Evolutionary conservation across 73 alveolate genomes (phyloP).

Genomic region (Uronychia setigera): DNA sequence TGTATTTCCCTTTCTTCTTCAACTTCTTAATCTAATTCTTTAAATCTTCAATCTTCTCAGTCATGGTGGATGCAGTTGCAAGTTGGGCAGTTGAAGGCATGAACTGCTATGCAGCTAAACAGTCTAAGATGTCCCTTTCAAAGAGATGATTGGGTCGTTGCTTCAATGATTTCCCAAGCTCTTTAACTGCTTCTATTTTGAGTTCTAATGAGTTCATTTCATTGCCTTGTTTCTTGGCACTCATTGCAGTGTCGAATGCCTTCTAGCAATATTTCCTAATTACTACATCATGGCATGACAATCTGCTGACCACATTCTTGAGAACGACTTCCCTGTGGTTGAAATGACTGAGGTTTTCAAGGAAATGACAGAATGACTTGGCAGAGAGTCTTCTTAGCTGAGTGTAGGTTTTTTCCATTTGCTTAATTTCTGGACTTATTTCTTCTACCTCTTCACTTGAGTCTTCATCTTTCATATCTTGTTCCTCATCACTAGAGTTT

Average conservation of each 20-base stretch:
- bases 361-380: slow-evolving; percentile 18
- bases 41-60: slow-evolving; percentile 37
- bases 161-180: slow-evolving; percentile 47
- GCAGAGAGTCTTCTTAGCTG: slow-evolving; percentile 23
- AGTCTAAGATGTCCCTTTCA: slow-evolving; percentile 33
- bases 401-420: slow-evolving; percentile 16
- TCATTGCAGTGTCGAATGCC: slow-evolving; percentile 22
- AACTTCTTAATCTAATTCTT: slow-evolving; percentile 46
- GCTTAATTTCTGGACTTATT: not conserved
- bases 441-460: not conserved
- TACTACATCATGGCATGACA: slow-evolving; percentile 20
- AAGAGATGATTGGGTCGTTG: slow-evolving; percentile 28
- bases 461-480: not conserved
- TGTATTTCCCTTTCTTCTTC: slow-evolving; percentile 51
- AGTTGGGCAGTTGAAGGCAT: not conserved
- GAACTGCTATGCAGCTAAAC: slow-evolving; percentile 35
- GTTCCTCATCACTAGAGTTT: not conserved
- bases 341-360: slow-evolving; percentile 49
- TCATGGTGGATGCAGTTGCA: not conserved
- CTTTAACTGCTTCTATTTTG: slow-evolving; percentile 40
- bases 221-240: not conserved
- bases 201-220: slow-evolving; percentile 36
- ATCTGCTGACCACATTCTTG: slow-evolving; percentile 25
- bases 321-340: slow-evolving; percentile 42
- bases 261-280: slow-evolving; percentile 28